These are phyloP conservation scores for Groenewaldozyma sp. DNA, from an alignment of 1,139 yeast genomes.

Conservation along the genomic window DNA sequence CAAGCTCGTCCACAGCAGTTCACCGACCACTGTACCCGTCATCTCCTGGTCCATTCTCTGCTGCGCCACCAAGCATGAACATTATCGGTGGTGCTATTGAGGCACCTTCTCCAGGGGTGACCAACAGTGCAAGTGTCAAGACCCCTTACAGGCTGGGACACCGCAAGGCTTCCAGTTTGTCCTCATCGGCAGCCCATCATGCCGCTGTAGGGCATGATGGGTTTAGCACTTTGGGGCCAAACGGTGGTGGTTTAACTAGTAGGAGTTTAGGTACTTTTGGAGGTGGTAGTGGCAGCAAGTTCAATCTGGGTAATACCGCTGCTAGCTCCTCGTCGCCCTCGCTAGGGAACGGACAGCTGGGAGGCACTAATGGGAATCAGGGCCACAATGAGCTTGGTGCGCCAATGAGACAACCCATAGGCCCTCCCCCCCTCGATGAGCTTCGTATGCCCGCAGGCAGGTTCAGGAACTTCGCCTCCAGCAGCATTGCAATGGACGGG, in stretches of 20 bases:
- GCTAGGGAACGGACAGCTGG: conserved; percentile 5
- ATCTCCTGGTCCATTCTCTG: conserved; percentile 3
- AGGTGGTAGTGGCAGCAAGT: conserved; percentile 5
- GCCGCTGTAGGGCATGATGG: no score
- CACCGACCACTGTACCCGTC: background rate
- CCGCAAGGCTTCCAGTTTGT: conserved; percentile 23
- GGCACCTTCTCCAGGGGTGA: conserved; percentile 6
- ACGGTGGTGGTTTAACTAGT: no score
- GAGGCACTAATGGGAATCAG: conserved; percentile 1
- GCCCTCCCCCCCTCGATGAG: conserved; percentile 28
- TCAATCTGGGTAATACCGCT: no score
- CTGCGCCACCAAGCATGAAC: conserved; percentile 3
- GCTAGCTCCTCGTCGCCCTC: background rate
- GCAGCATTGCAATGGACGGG: conserved; percentile 1
- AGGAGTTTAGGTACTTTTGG: no score
- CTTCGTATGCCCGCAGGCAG: conserved; percentile 11
- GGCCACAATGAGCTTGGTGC: conserved; percentile 14
- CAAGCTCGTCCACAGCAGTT: conserved; percentile 15
- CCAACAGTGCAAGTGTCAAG: conserved; percentile 8
- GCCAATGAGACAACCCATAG: conserved; percentile 26
- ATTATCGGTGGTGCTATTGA: conserved; percentile 4
- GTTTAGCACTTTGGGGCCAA: no score
- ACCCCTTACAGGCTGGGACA: conserved; percentile 22
- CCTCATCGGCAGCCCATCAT: no score
- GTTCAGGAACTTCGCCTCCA: conserved; percentile 16